Percentiles rank a stretch among this genome's conserved stretches.
These are phyloP conservation scores for Pythium coloratum DNA, from an alignment of 352 stramenopile genomes.

Conservation along the genomic window DNA sequence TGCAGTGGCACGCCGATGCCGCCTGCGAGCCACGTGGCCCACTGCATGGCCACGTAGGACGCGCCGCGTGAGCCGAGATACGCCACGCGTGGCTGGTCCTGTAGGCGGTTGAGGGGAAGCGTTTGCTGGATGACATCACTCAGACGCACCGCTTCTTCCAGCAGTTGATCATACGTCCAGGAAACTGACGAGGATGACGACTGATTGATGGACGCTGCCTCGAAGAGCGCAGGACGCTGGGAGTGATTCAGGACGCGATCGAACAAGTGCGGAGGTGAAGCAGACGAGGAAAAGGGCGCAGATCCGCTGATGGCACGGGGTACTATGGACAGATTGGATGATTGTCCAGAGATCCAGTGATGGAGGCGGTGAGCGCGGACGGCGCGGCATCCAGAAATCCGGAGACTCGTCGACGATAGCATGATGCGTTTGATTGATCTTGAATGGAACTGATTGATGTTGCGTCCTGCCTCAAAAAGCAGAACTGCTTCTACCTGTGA, in stretches of 20 bases:
- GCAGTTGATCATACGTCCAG: constrained; percentile 53
- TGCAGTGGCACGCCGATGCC: constrained; percentile 69
- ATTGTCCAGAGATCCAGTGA: not conserved
- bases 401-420: not conserved
- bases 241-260: constrained; percentile 30
- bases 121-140: constrained; percentile 31
- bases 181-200: not conserved
- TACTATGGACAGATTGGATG: not conserved
- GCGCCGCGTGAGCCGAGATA: constrained; percentile 43
- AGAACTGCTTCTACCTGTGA: not conserved
- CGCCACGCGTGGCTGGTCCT: constrained; percentile 28
- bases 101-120: not conserved
- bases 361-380: not conserved
- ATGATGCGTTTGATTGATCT: not conserved
- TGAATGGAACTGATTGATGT: not conserved
- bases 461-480: not conserved
- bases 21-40: constrained; percentile 73
- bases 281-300: not conserved
- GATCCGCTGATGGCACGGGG: not conserved
- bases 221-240: constrained; percentile 20
- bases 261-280: constrained; percentile 26
- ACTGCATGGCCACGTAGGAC: constrained; percentile 69
- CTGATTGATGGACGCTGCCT: not conserved
- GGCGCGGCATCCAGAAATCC: not conserved
- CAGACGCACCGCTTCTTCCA: constrained; percentile 35